These are phyloP conservation scores for Suillus bovinus DNA, from an alignment of 768 basidiomycete species.

Conservation along the genomic window DNA sequence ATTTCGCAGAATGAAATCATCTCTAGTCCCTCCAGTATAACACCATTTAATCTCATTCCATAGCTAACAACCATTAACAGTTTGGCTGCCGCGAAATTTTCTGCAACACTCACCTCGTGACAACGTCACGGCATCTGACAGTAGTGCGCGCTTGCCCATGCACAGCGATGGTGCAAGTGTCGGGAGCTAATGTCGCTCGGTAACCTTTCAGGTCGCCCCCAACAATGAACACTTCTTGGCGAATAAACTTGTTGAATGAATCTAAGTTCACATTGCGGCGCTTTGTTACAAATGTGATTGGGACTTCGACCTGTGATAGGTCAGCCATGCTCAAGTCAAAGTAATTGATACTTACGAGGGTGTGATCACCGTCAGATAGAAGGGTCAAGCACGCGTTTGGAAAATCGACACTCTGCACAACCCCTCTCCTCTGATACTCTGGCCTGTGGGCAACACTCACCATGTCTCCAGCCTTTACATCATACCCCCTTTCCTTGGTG, in stretches of 20 bases:
- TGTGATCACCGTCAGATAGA: neutral
- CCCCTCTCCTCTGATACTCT: too few relatives aligned
- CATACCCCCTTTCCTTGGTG: too few relatives aligned
- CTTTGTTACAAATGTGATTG: neutral
- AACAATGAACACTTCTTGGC: neutral
- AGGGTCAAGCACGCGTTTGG: too few relatives aligned
- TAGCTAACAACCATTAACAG: neutral
- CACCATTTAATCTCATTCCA: neutral
- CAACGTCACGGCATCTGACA: neutral
- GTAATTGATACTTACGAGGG: neutral
- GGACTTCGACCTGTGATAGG: neutral
- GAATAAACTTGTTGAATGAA: neutral
- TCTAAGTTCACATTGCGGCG: neutral
- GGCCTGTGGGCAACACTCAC: too few relatives aligned
- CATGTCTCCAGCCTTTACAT: too few relatives aligned
- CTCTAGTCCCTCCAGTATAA: too few relatives aligned
- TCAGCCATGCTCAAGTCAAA: neutral
- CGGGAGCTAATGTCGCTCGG: neutral
- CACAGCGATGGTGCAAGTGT: neutral
- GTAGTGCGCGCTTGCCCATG: neutral
- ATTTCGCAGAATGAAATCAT: too few relatives aligned
- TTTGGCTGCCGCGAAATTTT: neutral
- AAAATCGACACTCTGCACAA: too few relatives aligned
- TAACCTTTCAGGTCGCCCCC: neutral
- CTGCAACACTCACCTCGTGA: neutral